Evolutionary conservation across 495 filamentous ascomycete genomes (phyloP).

Genomic region (Hypoxylon crocopeplum): DNA sequence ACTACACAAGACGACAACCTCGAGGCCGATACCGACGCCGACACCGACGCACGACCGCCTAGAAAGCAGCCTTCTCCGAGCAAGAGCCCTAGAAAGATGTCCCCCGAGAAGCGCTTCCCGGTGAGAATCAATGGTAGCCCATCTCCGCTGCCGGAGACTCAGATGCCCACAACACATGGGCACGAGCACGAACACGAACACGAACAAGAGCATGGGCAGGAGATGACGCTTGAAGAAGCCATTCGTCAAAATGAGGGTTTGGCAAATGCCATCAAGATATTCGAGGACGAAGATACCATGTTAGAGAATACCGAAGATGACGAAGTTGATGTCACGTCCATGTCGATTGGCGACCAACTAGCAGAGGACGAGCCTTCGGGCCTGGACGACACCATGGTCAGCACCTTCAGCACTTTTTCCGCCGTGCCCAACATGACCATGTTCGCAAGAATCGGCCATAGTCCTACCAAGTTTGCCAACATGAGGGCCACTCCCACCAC

Average conservation of each 20-base stretch:
- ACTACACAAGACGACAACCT: slow-evolving; percentile 25
- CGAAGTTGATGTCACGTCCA: slow-evolving; percentile 36
- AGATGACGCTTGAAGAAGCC: slow-evolving; percentile 51
- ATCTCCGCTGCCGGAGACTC: slow-evolving; percentile 25
- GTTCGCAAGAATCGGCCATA: slow-evolving; percentile 73
- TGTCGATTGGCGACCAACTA: slow-evolving; percentile 25
- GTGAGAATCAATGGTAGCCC: slow-evolving; percentile 52
- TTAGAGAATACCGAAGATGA: slow-evolving; percentile 31
- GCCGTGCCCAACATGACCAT: slow-evolving; percentile 88
- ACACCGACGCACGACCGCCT: slow-evolving; percentile 9
- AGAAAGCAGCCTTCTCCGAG: slow-evolving; percentile 30
- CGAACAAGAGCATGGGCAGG: slow-evolving; percentile 41
- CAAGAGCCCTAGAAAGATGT: slow-evolving; percentile 55
- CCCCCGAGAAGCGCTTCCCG: slow-evolving; percentile 62
- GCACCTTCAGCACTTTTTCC: slow-evolving; percentile 83
- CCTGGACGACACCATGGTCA: slow-evolving; percentile 72
- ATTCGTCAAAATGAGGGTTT: slow-evolving; percentile 50
- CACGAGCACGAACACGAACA: not conserved
- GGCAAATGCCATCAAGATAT: slow-evolving; percentile 57
- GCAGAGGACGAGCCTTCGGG: slow-evolving; percentile 45
- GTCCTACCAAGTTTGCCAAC: slow-evolving; percentile 53
- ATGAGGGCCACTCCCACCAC: slow-evolving; percentile 39
- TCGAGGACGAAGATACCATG: slow-evolving; percentile 56
- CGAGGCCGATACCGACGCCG: slow-evolving; percentile 31
- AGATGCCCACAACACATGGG: slow-evolving; percentile 34